Base-by-base conservation (phyloP, 768 basidiomycete genomes). In the Clitopilus passeckerianus region DNA sequence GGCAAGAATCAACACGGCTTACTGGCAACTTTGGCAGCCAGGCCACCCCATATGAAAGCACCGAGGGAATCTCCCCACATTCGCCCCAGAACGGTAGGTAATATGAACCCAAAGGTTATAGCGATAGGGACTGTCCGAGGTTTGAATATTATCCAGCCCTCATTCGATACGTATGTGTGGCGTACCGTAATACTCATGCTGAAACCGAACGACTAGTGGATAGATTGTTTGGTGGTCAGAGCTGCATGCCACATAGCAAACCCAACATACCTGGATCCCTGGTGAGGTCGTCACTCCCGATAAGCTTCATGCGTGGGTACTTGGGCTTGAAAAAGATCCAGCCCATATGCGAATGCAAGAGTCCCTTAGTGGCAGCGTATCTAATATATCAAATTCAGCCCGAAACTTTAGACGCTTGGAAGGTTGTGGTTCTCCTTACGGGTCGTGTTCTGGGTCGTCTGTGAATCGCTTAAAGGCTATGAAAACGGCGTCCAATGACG, bases 311-410 rank as follows among this genome's bases (percentile, higher is more conserved):
- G 20, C 82, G 76, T 27, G 80, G 75, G 66, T 92, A 91, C 1
- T 66, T 79, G 1, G 89, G 84, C 69, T 90, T 90, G 74, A 77
- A 85, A 70, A 93, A 92, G 65, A 92, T 91, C 91, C 91, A 93
- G 1, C 91, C 91, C 77, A 91, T 83, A 64, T 92, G 91, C 6
- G 89, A 87, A 67, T 83, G 91, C 56, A 88, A 78, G 1, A 93
- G 70, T 0, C 91, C 91, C 24, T 80, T 77, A 0, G 88, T 87
- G 0, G 90, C 91, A 16, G 87, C 78, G 67, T 93, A 93, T 3
- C 86, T 87, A 46, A 7, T 30, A 30, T 4, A 7, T 30, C 7
- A 30, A 7, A 30, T 30, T 3, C 8, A 34, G 30, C 33, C 53
- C 15, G 34, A n/a, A 53, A 14, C 8, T 24, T 14, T 9, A 34